A percentile compares a stretch with the other conserved stretches of the same genome.
phyloP scores from a whole-genome alignment of 768 basidiomycete genomes.

The Suillus decipiens region DNA sequence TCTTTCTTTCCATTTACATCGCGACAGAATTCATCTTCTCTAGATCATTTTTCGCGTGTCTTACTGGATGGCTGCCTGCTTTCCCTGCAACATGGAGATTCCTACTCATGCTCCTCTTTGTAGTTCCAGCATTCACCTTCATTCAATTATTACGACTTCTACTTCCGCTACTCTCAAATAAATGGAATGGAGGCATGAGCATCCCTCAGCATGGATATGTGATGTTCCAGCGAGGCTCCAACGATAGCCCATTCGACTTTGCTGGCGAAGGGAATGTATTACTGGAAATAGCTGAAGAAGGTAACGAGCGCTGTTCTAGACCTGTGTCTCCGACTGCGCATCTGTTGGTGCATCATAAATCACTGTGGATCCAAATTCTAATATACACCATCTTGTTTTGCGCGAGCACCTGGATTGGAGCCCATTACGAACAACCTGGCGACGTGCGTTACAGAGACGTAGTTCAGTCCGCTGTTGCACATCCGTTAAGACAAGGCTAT shows the following conservation, averaged over 20 bases:
- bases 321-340: not conserved
- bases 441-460: conserved; percentile 12
- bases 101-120: conserved; percentile 6
- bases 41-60: not conserved
- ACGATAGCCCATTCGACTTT: not conserved
- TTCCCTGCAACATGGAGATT: conserved; percentile 13
- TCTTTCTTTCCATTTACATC: not conserved
- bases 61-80: conserved; percentile 11
- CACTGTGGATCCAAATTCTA: conserved; percentile 8
- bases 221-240: conserved; percentile 4
- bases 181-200: not conserved
- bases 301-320: conserved; percentile 3
- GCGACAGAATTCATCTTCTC: conserved; percentile 3
- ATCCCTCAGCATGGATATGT: not conserved
- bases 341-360: not conserved
- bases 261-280: not conserved
- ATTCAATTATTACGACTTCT: conserved; percentile 6
- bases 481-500: conserved; percentile 9
- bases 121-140: conserved; percentile 11
- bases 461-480: conserved; percentile 4
- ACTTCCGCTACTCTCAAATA: not conserved
- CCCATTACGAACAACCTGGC: conserved; percentile 10
- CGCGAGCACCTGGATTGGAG: conserved; percentile 1
- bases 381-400: conserved; percentile 1
- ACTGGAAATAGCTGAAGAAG: conserved; percentile 2